Evolutionary conservation across 805 yeast genomes (phyloP), one percentile per base, ranked within the genome.

Genomic region (Nakazawaea wickerhamii): DNA sequence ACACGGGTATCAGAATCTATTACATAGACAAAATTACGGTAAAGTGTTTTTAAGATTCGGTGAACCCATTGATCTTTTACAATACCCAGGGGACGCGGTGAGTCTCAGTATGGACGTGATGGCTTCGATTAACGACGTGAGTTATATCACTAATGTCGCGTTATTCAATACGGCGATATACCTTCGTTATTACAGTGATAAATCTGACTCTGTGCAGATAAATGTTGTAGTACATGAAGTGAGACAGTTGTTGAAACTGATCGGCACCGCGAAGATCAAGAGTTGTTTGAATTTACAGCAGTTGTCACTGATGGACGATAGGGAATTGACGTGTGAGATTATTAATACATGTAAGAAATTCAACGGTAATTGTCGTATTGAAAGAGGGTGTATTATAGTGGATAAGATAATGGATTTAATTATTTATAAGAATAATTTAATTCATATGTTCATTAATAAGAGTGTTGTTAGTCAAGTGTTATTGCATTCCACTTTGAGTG

Each of bases 161-260:
- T 14, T 41, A 10, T 15, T 41, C 30, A 41, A 41, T 19, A 41
- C 44, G 5, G 40, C 40, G 7, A 36, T 41, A 4, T 41, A 41
- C 17, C 15, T 41, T 4, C 13, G n/a, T 4, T 30, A 41, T 19
- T 25, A 41, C 23, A 19, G 20, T n/a, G 31, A 19, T 22, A 19
- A 21, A 10, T 7, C 14, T 11, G 9, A 32, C 14, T 11, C 23
- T 5, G 11, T 40, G 6, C 27, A 21, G 15, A 33, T 40, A 19
- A 18, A 33, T 15, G 22, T n/a, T 11, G 34, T 33, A 7, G 36
- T 40, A 4, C 10, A 32, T 4, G 38, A 40, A 14, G 34, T 40
- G 9, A 33, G 35, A 17, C 8, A 11, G 6, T 23, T 39, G 23
- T n/a, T 26, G 11, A 4, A 5, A 5, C 14, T 19, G 26, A 39